Conservation (phyloP, 805 yeast genomes). For the Cyberlindnera maritima region DNA sequence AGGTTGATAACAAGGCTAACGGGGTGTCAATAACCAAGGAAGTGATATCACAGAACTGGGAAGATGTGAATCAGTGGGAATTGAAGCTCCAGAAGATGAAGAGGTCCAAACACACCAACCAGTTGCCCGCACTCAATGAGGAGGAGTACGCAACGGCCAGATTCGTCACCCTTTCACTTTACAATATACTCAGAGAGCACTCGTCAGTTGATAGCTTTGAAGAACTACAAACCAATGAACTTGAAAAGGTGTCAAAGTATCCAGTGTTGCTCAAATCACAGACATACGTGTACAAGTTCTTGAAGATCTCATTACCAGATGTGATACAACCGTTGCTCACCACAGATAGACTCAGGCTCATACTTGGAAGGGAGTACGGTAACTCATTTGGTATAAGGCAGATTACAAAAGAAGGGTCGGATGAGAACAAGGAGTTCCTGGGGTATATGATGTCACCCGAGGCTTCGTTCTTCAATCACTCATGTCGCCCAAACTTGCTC, state of each 20-base stretch:
- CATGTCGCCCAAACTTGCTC: slow-evolving; percentile 54
- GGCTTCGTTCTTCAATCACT: slow-evolving; percentile 68
- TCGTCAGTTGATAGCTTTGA: slow-evolving; percentile 31
- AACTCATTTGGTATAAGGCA: slow-evolving; percentile 75
- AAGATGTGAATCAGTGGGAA: slow-evolving; percentile 37
- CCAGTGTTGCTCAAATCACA: slow-evolving; percentile 50
- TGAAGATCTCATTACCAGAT: slow-evolving; percentile 38
- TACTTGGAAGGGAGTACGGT: slow-evolving; percentile 59
- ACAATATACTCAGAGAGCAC: slow-evolving; percentile 27
- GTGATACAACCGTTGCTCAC: slow-evolving; percentile 36
- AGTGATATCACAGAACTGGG: slow-evolving; percentile 37
- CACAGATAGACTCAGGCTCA: slow-evolving; percentile 39
- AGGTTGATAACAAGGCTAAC: slow-evolving; percentile 11
- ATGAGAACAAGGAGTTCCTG: slow-evolving; percentile 50
- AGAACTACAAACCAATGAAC: slow-evolving; percentile 50
- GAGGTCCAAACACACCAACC: slow-evolving; percentile 32
- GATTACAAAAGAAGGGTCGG: slow-evolving; percentile 30
- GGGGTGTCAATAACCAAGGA: slow-evolving; percentile 15
- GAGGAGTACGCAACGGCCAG: slow-evolving; percentile 52
- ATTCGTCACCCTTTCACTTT: slow-evolving; percentile 41
- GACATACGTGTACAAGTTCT: slow-evolving; percentile 45
- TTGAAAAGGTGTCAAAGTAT: slow-evolving; percentile 40
- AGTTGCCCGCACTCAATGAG: slow-evolving; percentile 45
- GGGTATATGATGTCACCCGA: slow-evolving; percentile 61
- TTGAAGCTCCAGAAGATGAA: slow-evolving; percentile 31